Conservation (phyloP, 306 rosid species). For the Vigna angularis region DNA sequence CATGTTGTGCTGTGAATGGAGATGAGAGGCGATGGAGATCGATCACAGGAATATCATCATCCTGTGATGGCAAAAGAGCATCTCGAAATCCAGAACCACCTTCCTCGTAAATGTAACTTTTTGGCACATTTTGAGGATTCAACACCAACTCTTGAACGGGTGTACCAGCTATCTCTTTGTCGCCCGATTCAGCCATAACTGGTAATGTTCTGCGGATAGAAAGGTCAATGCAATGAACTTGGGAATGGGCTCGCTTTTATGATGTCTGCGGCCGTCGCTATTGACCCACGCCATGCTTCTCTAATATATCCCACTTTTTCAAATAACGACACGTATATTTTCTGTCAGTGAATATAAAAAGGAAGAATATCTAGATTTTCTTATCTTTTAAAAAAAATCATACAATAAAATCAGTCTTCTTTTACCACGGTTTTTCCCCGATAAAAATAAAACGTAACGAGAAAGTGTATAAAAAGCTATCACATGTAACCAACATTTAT, state of each 20-base stretch:
- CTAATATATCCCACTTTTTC: neutral
- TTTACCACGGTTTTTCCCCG: neutral
- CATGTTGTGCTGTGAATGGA: slow-evolving; percentile 21
- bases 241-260: neutral
- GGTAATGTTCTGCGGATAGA: neutral
- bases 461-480: neutral
- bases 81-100: slow-evolving; percentile 37
- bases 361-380: neutral
- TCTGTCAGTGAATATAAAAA: neutral
- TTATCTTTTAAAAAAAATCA: no score
- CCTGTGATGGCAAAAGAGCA: slow-evolving; percentile 41
- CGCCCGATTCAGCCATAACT: slow-evolving; percentile 38
- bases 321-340: neutral
- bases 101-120: slow-evolving; percentile 40
- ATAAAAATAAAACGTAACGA: neutral
- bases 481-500: no score
- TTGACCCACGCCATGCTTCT: neutral
- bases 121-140: slow-evolving; percentile 45
- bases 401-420: neutral
- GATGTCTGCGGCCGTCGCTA: neutral
- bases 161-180: slow-evolving; percentile 8
- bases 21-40: slow-evolving; percentile 46
- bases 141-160: slow-evolving; percentile 51
- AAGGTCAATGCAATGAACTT: neutral
- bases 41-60: slow-evolving; percentile 46